Percentiles rank a stretch among this genome's conserved stretches.
phyloP scores from a whole-genome alignment of 1,139 yeast genomes.

The Keqinozyma sinolaborantium region DNA sequence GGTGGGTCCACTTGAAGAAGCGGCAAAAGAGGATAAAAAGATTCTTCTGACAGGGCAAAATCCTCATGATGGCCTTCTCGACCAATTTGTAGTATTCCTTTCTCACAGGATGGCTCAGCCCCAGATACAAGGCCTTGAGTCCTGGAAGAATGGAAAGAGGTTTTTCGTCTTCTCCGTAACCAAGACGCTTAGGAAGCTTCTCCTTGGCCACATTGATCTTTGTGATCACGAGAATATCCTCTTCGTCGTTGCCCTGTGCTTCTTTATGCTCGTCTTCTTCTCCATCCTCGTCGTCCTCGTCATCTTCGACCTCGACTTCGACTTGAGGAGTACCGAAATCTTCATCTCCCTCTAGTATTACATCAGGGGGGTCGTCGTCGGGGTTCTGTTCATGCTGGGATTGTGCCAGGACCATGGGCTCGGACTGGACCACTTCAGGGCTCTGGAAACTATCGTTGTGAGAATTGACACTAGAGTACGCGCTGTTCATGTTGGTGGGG shows the following conservation, averaged over 20 bases:
- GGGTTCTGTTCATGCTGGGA: too few relatives aligned
- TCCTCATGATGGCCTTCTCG: slow-evolving; percentile 22
- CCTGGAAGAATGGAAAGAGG: slow-evolving; percentile 17
- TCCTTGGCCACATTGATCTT: slow-evolving; percentile 8
- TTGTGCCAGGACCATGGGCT: too few relatives aligned
- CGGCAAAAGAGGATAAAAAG: slow-evolving; percentile 28
- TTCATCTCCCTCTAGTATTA: too few relatives aligned
- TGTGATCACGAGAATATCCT: slow-evolving; percentile 11
- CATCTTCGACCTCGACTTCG: slow-evolving; percentile 11
- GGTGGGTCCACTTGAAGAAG: slow-evolving; percentile 38
- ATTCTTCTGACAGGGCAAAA: slow-evolving; percentile 30
- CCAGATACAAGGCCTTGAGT: slow-evolving; percentile 16
- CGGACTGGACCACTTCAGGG: too few relatives aligned
- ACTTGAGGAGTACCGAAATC: too few relatives aligned
- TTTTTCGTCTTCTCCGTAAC: slow-evolving; percentile 6
- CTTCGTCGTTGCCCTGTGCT: slow-evolving; percentile 9
- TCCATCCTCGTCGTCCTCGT: slow-evolving; percentile 6
- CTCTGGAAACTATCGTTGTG: too few relatives aligned
- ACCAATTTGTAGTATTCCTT: slow-evolving; percentile 27
- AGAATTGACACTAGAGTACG: too few relatives aligned
- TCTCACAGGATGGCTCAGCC: slow-evolving; percentile 12
- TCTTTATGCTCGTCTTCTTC: slow-evolving; percentile 13
- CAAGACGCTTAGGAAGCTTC: slow-evolving; percentile 3
- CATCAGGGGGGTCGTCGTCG: too few relatives aligned
- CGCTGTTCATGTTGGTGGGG: neutral